phyloP scores from a whole-genome alignment of 352 stramenopile species.

The Elongisporangium anandrum region DNA sequence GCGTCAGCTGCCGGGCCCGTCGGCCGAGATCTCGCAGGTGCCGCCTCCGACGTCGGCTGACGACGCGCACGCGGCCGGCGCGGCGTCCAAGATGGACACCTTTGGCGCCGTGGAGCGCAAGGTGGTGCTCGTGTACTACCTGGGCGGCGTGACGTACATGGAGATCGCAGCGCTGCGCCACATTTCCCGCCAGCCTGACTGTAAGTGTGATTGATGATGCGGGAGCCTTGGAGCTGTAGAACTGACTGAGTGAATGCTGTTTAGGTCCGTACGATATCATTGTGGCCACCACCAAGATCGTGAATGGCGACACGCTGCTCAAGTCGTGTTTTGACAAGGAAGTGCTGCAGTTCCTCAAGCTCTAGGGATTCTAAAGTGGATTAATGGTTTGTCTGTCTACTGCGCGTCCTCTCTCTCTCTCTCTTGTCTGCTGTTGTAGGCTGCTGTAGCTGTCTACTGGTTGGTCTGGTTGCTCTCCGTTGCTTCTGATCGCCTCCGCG shows the following conservation, averaged over 20 bases:
- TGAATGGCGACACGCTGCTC: constrained; percentile 81
- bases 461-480: neutral
- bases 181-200: constrained; percentile 89
- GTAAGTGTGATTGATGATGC: constrained; percentile 53
- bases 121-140: constrained; percentile 94
- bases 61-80: constrained; percentile 23
- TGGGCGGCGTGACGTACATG: constrained; percentile 96
- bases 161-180: constrained; percentile 95
- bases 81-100: constrained; percentile 51
- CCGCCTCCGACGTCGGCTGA: constrained; percentile 32
- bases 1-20: constrained; percentile 76
- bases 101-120: constrained; percentile 84
- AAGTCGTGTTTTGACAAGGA: constrained; percentile 87
- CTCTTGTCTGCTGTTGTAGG: neutral
- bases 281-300: constrained; percentile 92
- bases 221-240: neutral
- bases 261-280: constrained; percentile 90
- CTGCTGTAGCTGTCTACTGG: neutral
- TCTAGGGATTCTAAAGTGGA: constrained; percentile 18
- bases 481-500: constrained; percentile 3
- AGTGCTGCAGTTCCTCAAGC: constrained; percentile 67
- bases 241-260: constrained; percentile 5
- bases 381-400: constrained; percentile 4
- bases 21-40: constrained; percentile 68
- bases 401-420: neutral